phyloP scores from a whole-genome alignment of 805 yeast species.

The Starmerella apis region DNA sequence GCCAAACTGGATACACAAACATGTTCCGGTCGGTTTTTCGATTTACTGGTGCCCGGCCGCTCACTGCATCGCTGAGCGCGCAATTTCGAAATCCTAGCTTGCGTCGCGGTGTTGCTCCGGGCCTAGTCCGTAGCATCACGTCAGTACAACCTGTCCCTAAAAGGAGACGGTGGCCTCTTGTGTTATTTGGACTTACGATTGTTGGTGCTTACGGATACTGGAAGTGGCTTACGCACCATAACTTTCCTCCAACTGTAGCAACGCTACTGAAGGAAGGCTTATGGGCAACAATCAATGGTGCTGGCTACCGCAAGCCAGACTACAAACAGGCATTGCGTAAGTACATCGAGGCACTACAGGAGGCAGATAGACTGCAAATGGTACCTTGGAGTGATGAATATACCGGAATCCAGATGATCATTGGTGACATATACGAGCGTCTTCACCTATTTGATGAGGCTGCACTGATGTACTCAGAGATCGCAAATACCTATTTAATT shows the following conservation, averaged over 20 bases:
- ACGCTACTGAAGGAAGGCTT: slow-evolving; percentile 60
- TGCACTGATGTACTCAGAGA: slow-evolving; percentile 52
- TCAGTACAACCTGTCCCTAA: slow-evolving; percentile 17
- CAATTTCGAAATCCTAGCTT: no score
- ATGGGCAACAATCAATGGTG: slow-evolving; percentile 72
- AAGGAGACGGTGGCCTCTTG: slow-evolving; percentile 15
- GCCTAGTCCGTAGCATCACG: slow-evolving; percentile 8
- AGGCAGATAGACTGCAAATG: slow-evolving; percentile 47
- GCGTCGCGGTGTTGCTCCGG: not conserved
- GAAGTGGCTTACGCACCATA: slow-evolving; percentile 28
- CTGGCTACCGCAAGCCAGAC: slow-evolving; percentile 40
- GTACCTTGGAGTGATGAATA: slow-evolving; percentile 62
- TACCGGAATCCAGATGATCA: slow-evolving; percentile 80
- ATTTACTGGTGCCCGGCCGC: no score
- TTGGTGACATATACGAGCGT: slow-evolving; percentile 78
- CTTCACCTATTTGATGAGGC: slow-evolving; percentile 56
- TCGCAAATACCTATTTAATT: slow-evolving; percentile 43
- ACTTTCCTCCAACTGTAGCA: slow-evolving; percentile 55
- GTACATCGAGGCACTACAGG: slow-evolving; percentile 64
- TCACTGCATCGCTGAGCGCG: no score
- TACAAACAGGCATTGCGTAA: slow-evolving; percentile 56
- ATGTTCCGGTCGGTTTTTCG: slow-evolving; percentile 1
- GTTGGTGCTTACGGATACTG: slow-evolving; percentile 22
- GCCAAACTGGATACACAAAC: no score
- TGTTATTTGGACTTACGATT: slow-evolving; percentile 11